Percentiles rank a stretch among this genome's conserved stretches.
Evolutionary conservation across 495 filamentous ascomycete species (phyloP).

Genomic region (Penicillium robsamsonii): DNA sequence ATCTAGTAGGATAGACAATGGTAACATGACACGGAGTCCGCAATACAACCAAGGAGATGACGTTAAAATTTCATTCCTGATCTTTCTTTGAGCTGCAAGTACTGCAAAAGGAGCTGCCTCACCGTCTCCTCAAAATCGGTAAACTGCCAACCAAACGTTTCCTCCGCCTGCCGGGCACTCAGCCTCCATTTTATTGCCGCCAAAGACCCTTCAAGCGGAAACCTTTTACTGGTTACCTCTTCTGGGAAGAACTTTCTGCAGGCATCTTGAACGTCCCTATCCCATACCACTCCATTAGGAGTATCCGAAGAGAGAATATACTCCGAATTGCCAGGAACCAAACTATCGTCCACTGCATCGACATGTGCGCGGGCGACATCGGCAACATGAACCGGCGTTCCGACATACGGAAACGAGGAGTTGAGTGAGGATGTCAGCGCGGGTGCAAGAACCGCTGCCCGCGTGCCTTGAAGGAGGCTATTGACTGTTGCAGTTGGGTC

Average conservation of each 20-base stretch:
- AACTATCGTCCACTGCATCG: conserved; percentile 18
- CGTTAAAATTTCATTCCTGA: not conserved
- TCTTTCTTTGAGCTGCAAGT: conserved; percentile 15
- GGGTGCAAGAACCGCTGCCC: conserved; percentile 15
- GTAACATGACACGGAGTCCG: too few species aligned
- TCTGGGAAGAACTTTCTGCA: conserved; percentile 39
- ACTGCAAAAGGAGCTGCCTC: conserved; percentile 23
- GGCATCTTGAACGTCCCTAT: conserved; percentile 38
- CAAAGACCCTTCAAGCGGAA: conserved; percentile 39
- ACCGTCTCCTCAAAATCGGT: conserved; percentile 48
- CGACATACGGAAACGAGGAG: conserved; percentile 22
- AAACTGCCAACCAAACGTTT: conserved; percentile 48
- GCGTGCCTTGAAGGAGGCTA: conserved; percentile 17
- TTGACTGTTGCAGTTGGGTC: conserved; percentile 8
- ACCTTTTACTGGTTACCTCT: conserved; percentile 35
- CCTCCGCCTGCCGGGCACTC: conserved; percentile 42
- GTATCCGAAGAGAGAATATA: conserved; percentile 22
- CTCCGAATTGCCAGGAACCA: conserved; percentile 19
- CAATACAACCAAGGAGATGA: not conserved
- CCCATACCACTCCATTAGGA: conserved; percentile 36
- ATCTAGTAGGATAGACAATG: too few species aligned
- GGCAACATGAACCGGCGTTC: conserved; percentile 24
- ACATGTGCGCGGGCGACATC: conserved; percentile 29
- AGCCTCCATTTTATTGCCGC: conserved; percentile 36
- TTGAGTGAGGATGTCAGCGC: conserved; percentile 11